phyloP scores from a whole-genome alignment of 2,329 filamentous ascomycete species.

The Scedosporium apiospermum region DNA sequence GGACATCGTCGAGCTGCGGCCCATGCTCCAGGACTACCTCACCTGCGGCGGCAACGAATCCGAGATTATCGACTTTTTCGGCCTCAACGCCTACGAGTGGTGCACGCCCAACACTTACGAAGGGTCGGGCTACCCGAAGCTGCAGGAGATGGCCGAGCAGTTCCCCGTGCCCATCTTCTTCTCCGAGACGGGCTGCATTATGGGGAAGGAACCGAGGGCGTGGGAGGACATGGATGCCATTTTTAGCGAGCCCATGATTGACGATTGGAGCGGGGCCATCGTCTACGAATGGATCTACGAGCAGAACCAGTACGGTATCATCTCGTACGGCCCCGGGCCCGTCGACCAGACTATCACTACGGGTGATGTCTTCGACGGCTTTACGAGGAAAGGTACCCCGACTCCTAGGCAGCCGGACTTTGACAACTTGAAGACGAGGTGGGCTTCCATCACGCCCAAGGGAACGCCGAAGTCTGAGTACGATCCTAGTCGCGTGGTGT shows the following conservation, averaged over 20 bases:
- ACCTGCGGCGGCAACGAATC: slow-evolving; percentile 63
- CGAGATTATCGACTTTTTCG: slow-evolving; percentile 74
- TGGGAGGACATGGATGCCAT: slow-evolving; percentile 70
- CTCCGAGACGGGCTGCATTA: slow-evolving; percentile 80
- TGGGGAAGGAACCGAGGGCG: slow-evolving; percentile 41
- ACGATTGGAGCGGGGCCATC: slow-evolving; percentile 65
- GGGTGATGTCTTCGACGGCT: slow-evolving; percentile 55
- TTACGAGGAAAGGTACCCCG: slow-evolving; percentile 61
- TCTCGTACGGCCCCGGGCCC: slow-evolving; percentile 58
- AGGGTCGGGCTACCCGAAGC: slow-evolving; percentile 57
- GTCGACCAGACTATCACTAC: slow-evolving; percentile 39
- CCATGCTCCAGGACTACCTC: slow-evolving; percentile 60
- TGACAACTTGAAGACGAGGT: slow-evolving; percentile 63
- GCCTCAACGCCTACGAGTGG: slow-evolving; percentile 80
- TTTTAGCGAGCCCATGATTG: slow-evolving; percentile 63
- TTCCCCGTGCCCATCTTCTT: slow-evolving; percentile 85
- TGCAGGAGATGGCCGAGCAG: slow-evolving; percentile 56
- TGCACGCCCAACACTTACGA: slow-evolving; percentile 52
- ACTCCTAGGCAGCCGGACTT: slow-evolving; percentile 69
- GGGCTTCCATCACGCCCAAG: slow-evolving; percentile 61
- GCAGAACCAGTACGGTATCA: slow-evolving; percentile 70
- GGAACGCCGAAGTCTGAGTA: slow-evolving; percentile 61
- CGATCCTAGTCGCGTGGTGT: slow-evolving; percentile 42
- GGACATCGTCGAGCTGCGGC: slow-evolving; percentile 62
- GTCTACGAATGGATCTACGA: slow-evolving; percentile 89